These are phyloP conservation scores for Termitomyces sp. DNA, from an alignment of 768 basidiomycete species.

Conservation along the genomic window DNA sequence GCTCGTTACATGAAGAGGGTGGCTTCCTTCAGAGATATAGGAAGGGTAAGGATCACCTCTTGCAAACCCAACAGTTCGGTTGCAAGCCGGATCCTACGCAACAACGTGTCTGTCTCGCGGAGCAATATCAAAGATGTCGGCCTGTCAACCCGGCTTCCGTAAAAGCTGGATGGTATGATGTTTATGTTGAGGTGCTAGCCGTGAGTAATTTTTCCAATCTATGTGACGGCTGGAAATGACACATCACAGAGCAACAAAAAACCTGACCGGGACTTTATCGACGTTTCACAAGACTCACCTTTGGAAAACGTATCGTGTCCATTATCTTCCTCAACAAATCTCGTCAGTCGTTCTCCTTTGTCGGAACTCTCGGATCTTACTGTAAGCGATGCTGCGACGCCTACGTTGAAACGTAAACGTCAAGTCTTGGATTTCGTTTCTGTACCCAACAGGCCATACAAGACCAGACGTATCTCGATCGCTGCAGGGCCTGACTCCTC, in stretches of 20 bases:
- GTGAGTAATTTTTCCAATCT: background rate
- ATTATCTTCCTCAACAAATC: background rate
- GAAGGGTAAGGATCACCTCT: conserved; percentile 7
- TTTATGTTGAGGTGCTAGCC: conserved; percentile 2
- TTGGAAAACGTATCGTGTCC: background rate
- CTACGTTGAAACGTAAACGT: conserved; percentile 10
- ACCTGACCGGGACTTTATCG: too few relatives aligned
- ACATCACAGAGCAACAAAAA: background rate
- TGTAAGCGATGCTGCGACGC: background rate
- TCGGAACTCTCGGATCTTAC: background rate
- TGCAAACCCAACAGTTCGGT: conserved; percentile 26
- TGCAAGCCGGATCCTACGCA: conserved; percentile 22
- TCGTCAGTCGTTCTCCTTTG: background rate
- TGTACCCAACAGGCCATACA: background rate
- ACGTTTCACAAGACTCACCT: background rate
- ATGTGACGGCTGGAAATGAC: background rate
- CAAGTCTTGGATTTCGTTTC: conserved; percentile 10
- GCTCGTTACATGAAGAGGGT: conserved; percentile 15
- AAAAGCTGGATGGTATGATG: conserved; percentile 65
- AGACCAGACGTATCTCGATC: background rate
- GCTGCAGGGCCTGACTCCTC: background rate
- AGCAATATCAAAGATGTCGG: conserved; percentile 40
- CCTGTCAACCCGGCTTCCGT: conserved; percentile 35
- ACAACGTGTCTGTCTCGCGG: conserved; percentile 41
- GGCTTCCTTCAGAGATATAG: conserved; percentile 15